phyloP scores from a whole-genome alignment of 163 green algal genomes.

The Scenedesmus sp. region DNA sequence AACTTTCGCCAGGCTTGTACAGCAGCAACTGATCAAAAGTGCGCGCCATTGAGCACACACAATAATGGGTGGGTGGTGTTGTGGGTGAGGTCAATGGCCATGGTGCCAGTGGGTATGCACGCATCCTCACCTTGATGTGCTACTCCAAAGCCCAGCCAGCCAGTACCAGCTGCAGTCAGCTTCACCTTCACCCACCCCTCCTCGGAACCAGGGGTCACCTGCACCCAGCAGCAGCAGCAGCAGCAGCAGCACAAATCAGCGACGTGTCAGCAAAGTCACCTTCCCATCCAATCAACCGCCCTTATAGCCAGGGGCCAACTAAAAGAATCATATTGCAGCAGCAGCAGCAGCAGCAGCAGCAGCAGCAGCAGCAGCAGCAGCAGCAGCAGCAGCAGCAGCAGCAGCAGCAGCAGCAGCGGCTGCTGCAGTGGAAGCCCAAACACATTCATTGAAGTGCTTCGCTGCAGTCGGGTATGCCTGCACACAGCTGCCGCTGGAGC shows the following conservation, averaged over 20 bases:
- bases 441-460: too few species aligned
- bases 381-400: neutral
- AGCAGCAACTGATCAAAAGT: too few species aligned
- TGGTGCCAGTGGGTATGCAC: too few species aligned
- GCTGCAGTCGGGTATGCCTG: neutral
- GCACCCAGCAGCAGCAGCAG: constrained; percentile 1
- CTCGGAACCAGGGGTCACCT: neutral
- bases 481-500: neutral
- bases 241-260: neutral
- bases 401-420: constrained; percentile 1
- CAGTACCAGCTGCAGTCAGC: neutral
- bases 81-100: too few species aligned
- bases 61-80: too few species aligned
- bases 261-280: neutral
- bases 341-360: too few species aligned
- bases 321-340: neutral
- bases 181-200: constrained; percentile 23
- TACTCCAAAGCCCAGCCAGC: constrained; percentile 48
- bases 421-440: neutral
- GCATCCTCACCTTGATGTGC: neutral
- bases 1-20: too few species aligned
- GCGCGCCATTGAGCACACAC: too few species aligned
- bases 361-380: too few species aligned
- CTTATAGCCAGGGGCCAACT: neutral
- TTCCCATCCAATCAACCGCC: neutral